These are phyloP conservation scores for Hortaea sp. DNA, from an alignment of 2,329 filamentous ascomycete species.

Conservation along the genomic window DNA sequence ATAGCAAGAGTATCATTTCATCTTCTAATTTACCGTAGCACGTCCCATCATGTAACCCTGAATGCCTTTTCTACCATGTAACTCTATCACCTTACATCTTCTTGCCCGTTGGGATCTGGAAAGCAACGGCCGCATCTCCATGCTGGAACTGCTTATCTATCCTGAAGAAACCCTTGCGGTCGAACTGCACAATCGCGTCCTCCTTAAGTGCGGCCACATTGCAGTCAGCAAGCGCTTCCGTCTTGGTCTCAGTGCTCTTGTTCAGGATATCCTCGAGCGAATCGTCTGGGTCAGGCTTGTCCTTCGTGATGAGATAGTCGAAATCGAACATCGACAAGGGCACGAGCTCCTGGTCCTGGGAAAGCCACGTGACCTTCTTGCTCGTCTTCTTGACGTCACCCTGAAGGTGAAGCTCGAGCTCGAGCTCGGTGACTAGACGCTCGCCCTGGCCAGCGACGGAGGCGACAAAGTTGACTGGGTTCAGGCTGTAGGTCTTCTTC, in stretches of 20 bases:
- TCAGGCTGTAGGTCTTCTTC: constrained; percentile 47
- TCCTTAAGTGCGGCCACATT: constrained; percentile 70
- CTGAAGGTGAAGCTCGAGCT: constrained; percentile 78
- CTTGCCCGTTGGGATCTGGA: constrained; percentile 62
- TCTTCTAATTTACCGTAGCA: too few relatives aligned
- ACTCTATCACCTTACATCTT: constrained; percentile 13
- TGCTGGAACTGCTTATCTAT: constrained; percentile 58
- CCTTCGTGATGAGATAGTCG: constrained; percentile 90
- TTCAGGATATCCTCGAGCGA: constrained; percentile 75
- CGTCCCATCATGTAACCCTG: too few relatives aligned
- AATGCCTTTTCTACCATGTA: too few relatives aligned
- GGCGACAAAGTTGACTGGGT: constrained; percentile 34
- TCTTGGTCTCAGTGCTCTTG: constrained; percentile 62
- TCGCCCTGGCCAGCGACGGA: constrained; percentile 37
- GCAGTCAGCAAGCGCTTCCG: constrained; percentile 67
- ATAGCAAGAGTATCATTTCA: too few relatives aligned
- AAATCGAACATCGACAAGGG: constrained; percentile 86
- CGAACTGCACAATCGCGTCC: constrained; percentile 89
- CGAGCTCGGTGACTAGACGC: constrained; percentile 54
- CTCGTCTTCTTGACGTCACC: constrained; percentile 91
- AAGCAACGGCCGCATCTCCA: constrained; percentile 53
- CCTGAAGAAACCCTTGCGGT: constrained; percentile 85
- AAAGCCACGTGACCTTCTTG: constrained; percentile 95
- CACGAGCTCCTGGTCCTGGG: constrained; percentile 65
- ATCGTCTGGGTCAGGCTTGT: constrained; percentile 83